Conservation (phyloP, 116 monocot genomes). For the Dioscorea cayenensis region DNA sequence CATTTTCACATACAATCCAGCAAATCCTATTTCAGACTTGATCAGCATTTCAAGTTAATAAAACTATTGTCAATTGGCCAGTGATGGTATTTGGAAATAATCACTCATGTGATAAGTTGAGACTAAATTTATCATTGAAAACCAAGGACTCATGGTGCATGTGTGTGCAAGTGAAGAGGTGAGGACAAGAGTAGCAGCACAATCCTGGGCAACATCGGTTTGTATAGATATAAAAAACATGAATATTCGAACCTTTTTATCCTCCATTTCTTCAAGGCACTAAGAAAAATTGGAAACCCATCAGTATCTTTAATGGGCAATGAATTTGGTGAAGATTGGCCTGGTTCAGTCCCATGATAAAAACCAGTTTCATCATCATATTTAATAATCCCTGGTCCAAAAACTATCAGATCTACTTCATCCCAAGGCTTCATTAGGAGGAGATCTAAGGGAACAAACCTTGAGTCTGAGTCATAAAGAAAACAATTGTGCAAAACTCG, state of each 20-base stretch:
- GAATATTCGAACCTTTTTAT: conserved; percentile 77
- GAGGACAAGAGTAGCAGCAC: conserved; percentile 4
- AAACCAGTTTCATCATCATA: conserved; percentile 90
- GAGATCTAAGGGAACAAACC: conserved; percentile 88
- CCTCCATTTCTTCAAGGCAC: conserved; percentile 95
- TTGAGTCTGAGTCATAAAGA: conserved; percentile 87
- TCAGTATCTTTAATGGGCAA: conserved; percentile 33
- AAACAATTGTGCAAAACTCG: conserved; percentile 80
- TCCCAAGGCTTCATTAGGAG: conserved; percentile 90
- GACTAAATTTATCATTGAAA: neutral
- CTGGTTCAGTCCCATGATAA: conserved; percentile 35
- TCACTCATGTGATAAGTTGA: no score
- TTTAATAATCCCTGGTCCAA: conserved; percentile 81
- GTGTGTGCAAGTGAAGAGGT: neutral
- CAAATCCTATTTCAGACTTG: no score
- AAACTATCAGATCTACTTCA: conserved; percentile 80
- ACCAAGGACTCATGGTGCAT: neutral
- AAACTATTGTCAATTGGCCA: no score
- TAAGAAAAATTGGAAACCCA: conserved; percentile 82
- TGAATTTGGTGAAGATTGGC: conserved; percentile 39
- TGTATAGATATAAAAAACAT: conserved; percentile 87
- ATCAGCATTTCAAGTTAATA: no score
- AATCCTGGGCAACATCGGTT: conserved; percentile 90
- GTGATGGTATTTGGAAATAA: no score
- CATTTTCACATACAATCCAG: neutral